Conservation (phyloP, 2,329 filamentous ascomycete genomes). For the Sarocladiaceae sp. region DNA sequence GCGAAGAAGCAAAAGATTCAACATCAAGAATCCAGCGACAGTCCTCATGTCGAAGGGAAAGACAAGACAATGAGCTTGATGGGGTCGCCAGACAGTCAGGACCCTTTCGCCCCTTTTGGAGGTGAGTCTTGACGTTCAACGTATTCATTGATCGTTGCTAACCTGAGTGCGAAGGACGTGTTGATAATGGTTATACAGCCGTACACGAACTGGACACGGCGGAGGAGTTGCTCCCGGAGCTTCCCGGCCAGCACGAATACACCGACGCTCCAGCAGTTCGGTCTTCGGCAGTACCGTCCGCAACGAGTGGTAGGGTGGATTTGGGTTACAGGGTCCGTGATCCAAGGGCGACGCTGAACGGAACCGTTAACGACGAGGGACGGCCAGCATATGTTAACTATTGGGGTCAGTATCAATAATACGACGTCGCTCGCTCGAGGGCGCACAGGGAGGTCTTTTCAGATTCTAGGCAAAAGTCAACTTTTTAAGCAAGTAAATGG, state of each 20-base stretch:
- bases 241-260: background rate
- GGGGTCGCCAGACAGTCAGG: conserved; percentile 13
- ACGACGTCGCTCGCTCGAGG: no score
- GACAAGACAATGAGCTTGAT: background rate
- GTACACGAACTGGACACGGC: background rate
- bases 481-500: no score
- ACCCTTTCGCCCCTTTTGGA: conserved; percentile 41
- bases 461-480: background rate
- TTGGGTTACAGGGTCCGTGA: conserved; percentile 21
- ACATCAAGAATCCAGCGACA: background rate
- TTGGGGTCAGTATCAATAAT: conserved; percentile 29
- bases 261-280: background rate
- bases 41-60: background rate
- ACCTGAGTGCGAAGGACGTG: no score
- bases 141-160: no score
- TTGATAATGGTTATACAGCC: background rate
- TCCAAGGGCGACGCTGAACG: conserved; percentile 30
- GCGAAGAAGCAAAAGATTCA: background rate
- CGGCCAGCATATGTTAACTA: conserved; percentile 30
- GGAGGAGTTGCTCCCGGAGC: background rate
- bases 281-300: background rate
- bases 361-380: conserved; percentile 23
- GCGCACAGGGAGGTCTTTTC: background rate
- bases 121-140: no score
- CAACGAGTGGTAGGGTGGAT: no score